These are phyloP conservation scores for Scutellaria galericulata DNA, from an alignment of 257 asterid genomes.

Conservation along the genomic window DNA sequence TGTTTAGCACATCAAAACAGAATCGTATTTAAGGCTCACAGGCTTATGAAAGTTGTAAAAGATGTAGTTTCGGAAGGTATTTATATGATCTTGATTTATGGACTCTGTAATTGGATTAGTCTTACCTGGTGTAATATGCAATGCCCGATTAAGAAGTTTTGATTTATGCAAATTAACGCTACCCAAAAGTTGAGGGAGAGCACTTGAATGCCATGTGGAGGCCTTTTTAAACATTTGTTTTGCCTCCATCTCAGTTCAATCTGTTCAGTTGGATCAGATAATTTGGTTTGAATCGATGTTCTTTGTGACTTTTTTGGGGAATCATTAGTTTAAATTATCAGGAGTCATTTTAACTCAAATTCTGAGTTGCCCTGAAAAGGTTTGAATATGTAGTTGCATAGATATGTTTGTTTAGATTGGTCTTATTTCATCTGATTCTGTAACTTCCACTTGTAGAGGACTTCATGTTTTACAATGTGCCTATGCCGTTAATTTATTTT, in stretches of 20 bases:
- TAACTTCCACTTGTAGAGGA: constrained; percentile 8
- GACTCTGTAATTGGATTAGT: not conserved
- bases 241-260: not conserved
- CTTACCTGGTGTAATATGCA: not conserved
- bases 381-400: constrained; percentile 8
- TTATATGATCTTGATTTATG: not conserved
- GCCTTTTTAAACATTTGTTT: not conserved
- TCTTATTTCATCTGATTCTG: constrained; percentile 17
- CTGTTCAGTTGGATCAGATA: not conserved
- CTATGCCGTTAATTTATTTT: constrained; percentile 14
- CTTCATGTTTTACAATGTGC: not conserved
- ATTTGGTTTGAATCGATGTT: constrained; percentile 11
- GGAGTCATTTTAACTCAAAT: not conserved
- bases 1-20: not conserved
- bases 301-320: not conserved
- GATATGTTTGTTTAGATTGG: constrained; percentile 23
- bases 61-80: not conserved
- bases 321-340: not conserved
- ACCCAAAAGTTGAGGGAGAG: not conserved
- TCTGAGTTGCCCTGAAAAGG: constrained; percentile 8
- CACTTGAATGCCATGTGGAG: not conserved
- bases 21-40: not conserved
- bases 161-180: not conserved
- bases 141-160: not conserved
- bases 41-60: constrained; percentile 3